These are phyloP conservation scores for Dissophora globulifera DNA, from an alignment of 192 early-diverging fungal species.

Conservation along the genomic window DNA sequence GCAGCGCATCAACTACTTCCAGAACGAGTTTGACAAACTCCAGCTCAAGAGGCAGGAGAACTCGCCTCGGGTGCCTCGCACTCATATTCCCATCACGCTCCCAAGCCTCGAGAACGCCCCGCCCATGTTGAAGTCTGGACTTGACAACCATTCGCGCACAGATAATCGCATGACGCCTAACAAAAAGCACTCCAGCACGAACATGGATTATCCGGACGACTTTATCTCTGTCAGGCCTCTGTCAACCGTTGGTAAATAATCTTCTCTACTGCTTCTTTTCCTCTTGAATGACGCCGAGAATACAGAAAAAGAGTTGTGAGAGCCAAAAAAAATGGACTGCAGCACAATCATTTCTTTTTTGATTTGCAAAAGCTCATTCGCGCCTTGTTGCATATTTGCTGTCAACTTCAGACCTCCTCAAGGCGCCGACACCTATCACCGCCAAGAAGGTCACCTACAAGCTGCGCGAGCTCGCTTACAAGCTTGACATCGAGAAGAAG, in stretches of 20 bases:
- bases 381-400: constrained; percentile 1
- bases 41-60: constrained; percentile 49
- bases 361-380: too few species aligned
- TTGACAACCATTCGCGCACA: constrained; percentile 12
- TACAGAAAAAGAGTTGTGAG: not conserved
- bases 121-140: constrained; percentile 20
- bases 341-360: constrained; percentile 5
- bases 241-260: constrained; percentile 41
- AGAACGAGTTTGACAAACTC: constrained; percentile 71
- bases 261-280: too few species aligned
- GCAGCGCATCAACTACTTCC: constrained; percentile 74
- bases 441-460: constrained; percentile 79
- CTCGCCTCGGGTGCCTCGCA: constrained; percentile 16
- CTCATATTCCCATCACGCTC: constrained; percentile 33
- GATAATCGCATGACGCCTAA: constrained; percentile 5
- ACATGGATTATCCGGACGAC: constrained; percentile 47
- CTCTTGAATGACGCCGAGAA: too few species aligned
- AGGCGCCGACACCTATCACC: constrained; percentile 71
- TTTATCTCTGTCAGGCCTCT: constrained; percentile 44
- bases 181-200: constrained; percentile 32
- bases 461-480: constrained; percentile 87
- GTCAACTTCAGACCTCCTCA: constrained; percentile 66
- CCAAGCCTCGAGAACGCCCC: constrained; percentile 35
- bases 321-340: not conserved
- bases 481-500: constrained; percentile 94